phyloP scores from a whole-genome alignment of 441 rosid genomes.

The Daphne laureola region DNA sequence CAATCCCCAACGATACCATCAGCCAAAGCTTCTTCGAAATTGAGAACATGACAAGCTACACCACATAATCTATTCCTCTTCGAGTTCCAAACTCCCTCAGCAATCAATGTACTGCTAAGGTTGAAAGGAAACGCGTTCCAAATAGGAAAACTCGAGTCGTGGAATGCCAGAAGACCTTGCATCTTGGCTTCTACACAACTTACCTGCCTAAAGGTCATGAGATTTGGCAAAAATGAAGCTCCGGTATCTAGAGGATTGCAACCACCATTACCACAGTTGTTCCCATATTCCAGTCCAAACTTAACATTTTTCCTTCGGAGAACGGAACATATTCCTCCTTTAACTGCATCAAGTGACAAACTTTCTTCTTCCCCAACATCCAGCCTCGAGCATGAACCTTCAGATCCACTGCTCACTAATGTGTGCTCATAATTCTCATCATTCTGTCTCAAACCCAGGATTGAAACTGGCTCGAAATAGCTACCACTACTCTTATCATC shows the following conservation, averaged over 20 bases:
- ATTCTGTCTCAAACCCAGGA: constrained; percentile 44
- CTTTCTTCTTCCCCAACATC: constrained; percentile 22
- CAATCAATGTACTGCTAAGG: constrained; percentile 54
- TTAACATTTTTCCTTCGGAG: constrained; percentile 18
- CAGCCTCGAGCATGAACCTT: constrained; percentile 18
- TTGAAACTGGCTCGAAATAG: constrained; percentile 46
- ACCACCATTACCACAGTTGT: constrained; percentile 30
- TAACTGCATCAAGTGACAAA: constrained; percentile 22
- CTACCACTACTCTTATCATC: constrained; percentile 22
- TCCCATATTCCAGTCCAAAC: constrained; percentile 41
- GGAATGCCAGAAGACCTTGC: constrained; percentile 47
- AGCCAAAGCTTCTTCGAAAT: constrained; percentile 34
- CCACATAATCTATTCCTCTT: constrained; percentile 52
- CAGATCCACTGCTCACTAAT: constrained; percentile 32
- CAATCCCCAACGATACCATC: constrained; percentile 58
- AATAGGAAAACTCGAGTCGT: constrained; percentile 16
- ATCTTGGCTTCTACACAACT: constrained; percentile 40
- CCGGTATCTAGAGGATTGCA: constrained; percentile 37
- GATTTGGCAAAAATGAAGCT: constrained; percentile 27
- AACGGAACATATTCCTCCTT: constrained; percentile 36
- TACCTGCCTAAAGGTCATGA: constrained; percentile 31
- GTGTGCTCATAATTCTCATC: constrained; percentile 44
- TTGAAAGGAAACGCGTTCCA: constrained; percentile 38
- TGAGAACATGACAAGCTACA: constrained; percentile 59
- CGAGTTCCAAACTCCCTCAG: constrained; percentile 78